phyloP scores from a whole-genome alignment of 331 rosid genomes.

The Saraca asoca region DNA sequence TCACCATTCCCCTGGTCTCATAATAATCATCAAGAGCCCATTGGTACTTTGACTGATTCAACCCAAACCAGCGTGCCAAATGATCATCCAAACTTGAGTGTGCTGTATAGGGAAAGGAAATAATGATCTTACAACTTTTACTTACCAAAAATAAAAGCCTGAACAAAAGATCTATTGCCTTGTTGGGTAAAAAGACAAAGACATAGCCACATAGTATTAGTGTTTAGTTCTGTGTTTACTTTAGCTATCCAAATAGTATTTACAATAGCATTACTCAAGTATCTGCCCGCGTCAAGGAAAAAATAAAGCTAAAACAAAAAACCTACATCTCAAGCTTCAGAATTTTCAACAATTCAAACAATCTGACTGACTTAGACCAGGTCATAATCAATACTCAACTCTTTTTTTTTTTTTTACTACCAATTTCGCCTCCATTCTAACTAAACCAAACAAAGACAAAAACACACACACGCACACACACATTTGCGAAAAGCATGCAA shows the following conservation, averaged over 20 bases:
- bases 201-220: background rate
- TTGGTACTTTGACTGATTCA: constrained; percentile 96
- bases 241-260: constrained; percentile 3
- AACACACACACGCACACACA: too few relatives aligned
- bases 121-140: background rate
- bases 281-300: background rate
- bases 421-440: background rate
- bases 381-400: background rate
- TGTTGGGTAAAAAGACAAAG: too few relatives aligned
- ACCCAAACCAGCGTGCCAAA: constrained; percentile 97
- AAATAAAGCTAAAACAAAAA: background rate
- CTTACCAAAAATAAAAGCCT: constrained; percentile 9
- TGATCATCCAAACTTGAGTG: constrained; percentile 96
- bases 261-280: background rate
- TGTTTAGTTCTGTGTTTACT: constrained; percentile 1
- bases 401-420: background rate
- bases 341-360: constrained; percentile 25
- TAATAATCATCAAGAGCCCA: constrained; percentile 98
- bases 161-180: background rate
- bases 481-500: background rate
- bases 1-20: constrained; percentile 92
- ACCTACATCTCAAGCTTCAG: constrained; percentile 3
- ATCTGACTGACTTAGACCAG: constrained; percentile 4
- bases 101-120: constrained; percentile 53
- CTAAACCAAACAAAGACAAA: background rate